Evolutionary conservation across 2,329 filamentous ascomycete genomes (phyloP).

Genomic region (Stemphylium beticola): DNA sequence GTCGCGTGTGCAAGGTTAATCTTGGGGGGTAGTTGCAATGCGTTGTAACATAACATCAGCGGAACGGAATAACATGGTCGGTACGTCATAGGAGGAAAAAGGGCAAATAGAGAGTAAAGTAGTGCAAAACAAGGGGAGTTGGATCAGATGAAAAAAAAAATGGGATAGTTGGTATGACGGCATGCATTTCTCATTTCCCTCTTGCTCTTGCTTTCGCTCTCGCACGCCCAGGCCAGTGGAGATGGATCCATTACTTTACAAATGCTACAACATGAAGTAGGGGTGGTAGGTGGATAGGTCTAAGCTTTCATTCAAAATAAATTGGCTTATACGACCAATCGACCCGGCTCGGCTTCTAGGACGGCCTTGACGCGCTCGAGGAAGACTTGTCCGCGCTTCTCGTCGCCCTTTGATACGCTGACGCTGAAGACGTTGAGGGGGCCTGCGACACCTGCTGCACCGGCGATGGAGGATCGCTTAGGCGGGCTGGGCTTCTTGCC

Average conservation of each 20-base stretch:
- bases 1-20: no score
- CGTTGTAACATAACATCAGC: no score
- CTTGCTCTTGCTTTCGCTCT: no score
- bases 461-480: slow-evolving; percentile 30
- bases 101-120: no score
- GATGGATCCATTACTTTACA: slow-evolving; percentile 37
- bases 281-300: not conserved
- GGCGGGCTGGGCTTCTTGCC: slow-evolving; percentile 37
- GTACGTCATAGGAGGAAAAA: no score
- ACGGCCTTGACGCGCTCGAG: slow-evolving; percentile 84
- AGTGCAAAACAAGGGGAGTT: no score
- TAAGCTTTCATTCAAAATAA: not conserved
- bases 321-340: slow-evolving; percentile 43
- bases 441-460: slow-evolving; percentile 41
- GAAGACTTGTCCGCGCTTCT: slow-evolving; percentile 81
- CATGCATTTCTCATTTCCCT: not conserved
- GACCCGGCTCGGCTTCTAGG: slow-evolving; percentile 56
- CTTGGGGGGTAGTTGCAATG: no score
- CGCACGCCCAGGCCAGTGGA: slow-evolving; percentile 11
- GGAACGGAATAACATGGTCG: no score
- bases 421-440: slow-evolving; percentile 82
- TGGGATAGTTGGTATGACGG: not conserved
- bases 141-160: no score
- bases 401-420: slow-evolving; percentile 78
- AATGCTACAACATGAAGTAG: slow-evolving; percentile 18